Evolutionary conservation across 2,329 filamentous ascomycete species (phyloP), one percentile per base, ranked within the genome.

Genomic region (Ceratocystiopsis minuta): DNA sequence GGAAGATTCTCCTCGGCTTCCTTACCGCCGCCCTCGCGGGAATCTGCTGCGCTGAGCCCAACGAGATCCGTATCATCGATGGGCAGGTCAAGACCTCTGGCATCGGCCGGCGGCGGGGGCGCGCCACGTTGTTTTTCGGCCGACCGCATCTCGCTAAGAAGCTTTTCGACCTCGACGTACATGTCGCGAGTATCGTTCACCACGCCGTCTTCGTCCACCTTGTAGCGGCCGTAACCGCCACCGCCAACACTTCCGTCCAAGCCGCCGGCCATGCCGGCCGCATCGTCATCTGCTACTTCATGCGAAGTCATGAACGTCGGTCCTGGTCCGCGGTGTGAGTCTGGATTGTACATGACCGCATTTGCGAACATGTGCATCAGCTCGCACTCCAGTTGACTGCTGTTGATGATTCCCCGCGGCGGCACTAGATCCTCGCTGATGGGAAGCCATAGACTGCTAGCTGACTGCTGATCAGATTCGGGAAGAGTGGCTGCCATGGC

Each of bases 361-460:
- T 96, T 96, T 50, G 86, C 85, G 57, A 96, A 94, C 83, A 96
- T 95, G 52, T 92, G 82, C 52, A 92, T 84, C 12, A 96, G 65
- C 57, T 96, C 88, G 50, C 86, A 84, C 59, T 96, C 88, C 15
- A 96, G 68, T 57, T 96, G 90, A 1, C 80, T 76, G 40, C 82
- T 87, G 58, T 96, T 96, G 58, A 96, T 83, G 52, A 96, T 94
- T 16, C 78, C 84, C 51, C 78, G 83, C 0, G 90, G 88, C 3
- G 88, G 84, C 3, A 88, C 68, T 20, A 94, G 66, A 44, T 95
- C 84, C 39, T 78, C 71, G 2, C 73, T 80, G 43, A 81, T 70
- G 10, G 81, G 75, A 7, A 88, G 61, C 66, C 70, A 73, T 16
- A 81, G 64, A 44, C 63, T 69, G 7, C 68, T 64, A 2, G 65